These are phyloP conservation scores for Penicillium angulare DNA, from an alignment of 495 filamentous ascomycete genomes.

Conservation along the genomic window DNA sequence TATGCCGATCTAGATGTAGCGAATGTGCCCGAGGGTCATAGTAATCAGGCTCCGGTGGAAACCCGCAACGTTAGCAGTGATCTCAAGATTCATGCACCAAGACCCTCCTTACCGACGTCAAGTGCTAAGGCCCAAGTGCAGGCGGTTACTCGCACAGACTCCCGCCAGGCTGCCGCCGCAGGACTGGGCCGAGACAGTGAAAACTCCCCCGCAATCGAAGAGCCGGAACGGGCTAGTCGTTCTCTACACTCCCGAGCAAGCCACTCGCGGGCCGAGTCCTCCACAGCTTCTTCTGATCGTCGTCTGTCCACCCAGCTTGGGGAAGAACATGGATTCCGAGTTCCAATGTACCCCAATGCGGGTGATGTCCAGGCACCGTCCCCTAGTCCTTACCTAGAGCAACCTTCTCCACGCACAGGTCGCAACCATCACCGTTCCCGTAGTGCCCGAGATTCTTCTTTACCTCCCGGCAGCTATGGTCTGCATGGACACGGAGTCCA, in stretches of 20 bases:
- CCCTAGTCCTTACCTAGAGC: conserved; percentile 61
- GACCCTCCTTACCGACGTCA: conserved; percentile 72
- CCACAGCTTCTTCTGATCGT: conserved; percentile 49
- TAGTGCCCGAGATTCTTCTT: conserved; percentile 56
- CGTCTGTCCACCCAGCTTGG: conserved; percentile 51
- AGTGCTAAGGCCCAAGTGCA: conserved; percentile 79
- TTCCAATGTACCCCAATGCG: conserved; percentile 91
- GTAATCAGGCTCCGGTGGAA: conserved; percentile 54
- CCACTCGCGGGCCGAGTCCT: conserved; percentile 54
- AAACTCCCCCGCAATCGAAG: conserved; percentile 51
- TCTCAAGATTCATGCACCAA: conserved; percentile 87
- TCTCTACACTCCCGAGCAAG: conserved; percentile 43
- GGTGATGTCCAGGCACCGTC: conserved; percentile 97
- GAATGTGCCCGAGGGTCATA: conserved; percentile 35
- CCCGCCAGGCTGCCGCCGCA: conserved; percentile 73
- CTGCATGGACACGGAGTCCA: conserved; percentile 79
- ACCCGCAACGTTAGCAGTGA: conserved; percentile 77
- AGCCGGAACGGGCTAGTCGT: conserved; percentile 58
- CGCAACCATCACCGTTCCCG: conserved; percentile 67
- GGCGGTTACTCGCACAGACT: conserved; percentile 85
- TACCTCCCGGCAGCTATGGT: conserved; percentile 78
- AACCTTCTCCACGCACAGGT: conserved; percentile 53
- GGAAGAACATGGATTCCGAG: conserved; percentile 84
- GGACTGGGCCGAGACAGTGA: conserved; percentile 65
- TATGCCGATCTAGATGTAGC: conserved; percentile 64